phyloP scores from a whole-genome alignment of 805 yeast species.

The Suhomyces vadensis region DNA sequence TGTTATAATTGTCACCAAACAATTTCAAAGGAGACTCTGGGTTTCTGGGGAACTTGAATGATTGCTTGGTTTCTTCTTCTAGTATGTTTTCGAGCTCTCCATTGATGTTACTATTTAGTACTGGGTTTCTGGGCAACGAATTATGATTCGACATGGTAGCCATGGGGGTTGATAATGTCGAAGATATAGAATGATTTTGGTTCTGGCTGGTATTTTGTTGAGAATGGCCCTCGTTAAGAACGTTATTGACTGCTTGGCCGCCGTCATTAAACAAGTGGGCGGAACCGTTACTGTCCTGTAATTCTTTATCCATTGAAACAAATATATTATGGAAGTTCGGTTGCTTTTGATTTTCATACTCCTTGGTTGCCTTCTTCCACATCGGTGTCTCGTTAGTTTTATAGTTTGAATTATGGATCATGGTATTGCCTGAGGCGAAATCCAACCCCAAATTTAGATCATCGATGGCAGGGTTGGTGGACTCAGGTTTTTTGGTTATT shows the following conservation, averaged over 20 bases:
- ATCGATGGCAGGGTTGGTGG: slow-evolving; percentile 3
- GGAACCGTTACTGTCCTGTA: slow-evolving; percentile 7
- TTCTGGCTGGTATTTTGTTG: slow-evolving; percentile 1
- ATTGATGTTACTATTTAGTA: slow-evolving; percentile 9
- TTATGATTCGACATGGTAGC: slow-evolving; percentile 19
- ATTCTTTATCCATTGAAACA: slow-evolving; percentile 20
- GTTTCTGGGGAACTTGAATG: slow-evolving; percentile 19
- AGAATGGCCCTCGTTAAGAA: background rate
- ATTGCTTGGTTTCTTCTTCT: slow-evolving; percentile 22
- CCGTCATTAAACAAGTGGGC: background rate
- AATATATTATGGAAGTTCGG: slow-evolving; percentile 36
- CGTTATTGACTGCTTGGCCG: background rate
- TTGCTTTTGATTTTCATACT: slow-evolving; percentile 27
- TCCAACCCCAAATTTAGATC: slow-evolving; percentile 20
- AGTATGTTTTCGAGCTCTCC: slow-evolving; percentile 24
- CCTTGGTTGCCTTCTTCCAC: slow-evolving; percentile 36
- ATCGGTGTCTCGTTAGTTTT: slow-evolving; percentile 27
- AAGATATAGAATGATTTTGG: slow-evolving; percentile 27
- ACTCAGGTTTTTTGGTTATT: slow-evolving; percentile 17
- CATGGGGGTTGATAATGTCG: slow-evolving; percentile 42
- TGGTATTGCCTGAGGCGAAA: slow-evolving; percentile 28
- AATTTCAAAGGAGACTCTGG: slow-evolving; percentile 45
- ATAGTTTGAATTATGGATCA: slow-evolving; percentile 31
- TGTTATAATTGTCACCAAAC: slow-evolving; percentile 40
- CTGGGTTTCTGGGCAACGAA: slow-evolving; percentile 2